Evolutionary conservation across 106 monocot species (phyloP).

Genomic region (Phalaenopsis aphrodite): DNA sequence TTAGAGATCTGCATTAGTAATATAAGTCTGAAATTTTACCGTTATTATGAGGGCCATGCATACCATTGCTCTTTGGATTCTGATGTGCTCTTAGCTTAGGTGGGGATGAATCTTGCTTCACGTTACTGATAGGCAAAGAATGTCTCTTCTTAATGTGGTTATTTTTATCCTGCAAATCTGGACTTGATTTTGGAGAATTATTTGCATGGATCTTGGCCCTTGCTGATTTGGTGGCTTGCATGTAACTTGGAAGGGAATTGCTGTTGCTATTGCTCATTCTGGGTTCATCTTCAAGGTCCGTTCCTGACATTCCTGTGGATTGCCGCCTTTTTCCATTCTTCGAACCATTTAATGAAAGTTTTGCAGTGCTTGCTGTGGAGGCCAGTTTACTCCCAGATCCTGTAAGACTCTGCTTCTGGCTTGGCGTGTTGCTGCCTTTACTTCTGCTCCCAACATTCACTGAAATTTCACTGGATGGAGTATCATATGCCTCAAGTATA

Average conservation of each 20-base stretch:
- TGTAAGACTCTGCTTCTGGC: neutral
- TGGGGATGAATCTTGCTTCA: too few species aligned
- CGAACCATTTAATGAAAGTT: slow-evolving; percentile 21
- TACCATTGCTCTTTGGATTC: neutral
- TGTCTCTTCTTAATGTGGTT: slow-evolving; percentile 52
- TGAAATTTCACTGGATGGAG: slow-evolving; percentile 55
- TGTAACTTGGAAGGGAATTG: slow-evolving; percentile 77
- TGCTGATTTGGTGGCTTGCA: slow-evolving; percentile 92
- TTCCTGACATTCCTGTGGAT: slow-evolving; percentile 22
- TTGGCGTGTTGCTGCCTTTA: neutral
- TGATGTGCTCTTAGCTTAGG: neutral
- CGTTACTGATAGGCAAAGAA: slow-evolving; percentile 13
- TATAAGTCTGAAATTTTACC: neutral
- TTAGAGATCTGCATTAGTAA: too few species aligned
- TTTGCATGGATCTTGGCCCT: slow-evolving; percentile 54
- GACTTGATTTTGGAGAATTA: slow-evolving; percentile 71
- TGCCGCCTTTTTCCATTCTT: slow-evolving; percentile 35
- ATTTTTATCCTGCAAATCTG: slow-evolving; percentile 57
- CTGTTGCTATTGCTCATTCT: slow-evolving; percentile 26
- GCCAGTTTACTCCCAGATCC: slow-evolving; percentile 29
- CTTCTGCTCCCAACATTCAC: slow-evolving; percentile 24
- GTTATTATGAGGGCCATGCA: neutral
- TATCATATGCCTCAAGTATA: slow-evolving; percentile 26
- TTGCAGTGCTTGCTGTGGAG: slow-evolving; percentile 27
- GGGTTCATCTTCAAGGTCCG: slow-evolving; percentile 50